Conservation (phyloP, 2,329 filamentous ascomycete genomes). For the Arthrobotrys pseudoclavata region DNA sequence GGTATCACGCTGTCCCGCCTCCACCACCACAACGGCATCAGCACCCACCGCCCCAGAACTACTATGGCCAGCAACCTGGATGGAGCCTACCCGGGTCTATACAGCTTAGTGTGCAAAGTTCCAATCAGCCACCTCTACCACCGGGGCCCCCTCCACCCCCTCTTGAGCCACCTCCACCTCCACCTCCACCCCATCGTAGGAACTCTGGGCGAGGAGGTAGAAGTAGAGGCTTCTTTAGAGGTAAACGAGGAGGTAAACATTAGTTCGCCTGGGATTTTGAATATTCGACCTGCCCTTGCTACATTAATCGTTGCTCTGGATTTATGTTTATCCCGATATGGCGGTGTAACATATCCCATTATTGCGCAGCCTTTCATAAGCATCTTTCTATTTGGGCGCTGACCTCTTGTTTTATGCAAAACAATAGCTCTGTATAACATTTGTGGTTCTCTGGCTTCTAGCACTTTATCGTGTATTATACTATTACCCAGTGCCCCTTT, state of each 20-base stretch:
- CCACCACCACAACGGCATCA: conserved; percentile 12
- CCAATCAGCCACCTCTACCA: conserved; percentile 47
- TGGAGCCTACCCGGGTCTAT: conserved; percentile 56
- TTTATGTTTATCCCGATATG: background rate
- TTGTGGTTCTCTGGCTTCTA: conserved; percentile 10
- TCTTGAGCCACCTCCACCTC: conserved; percentile 13
- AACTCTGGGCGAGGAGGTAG: conserved; percentile 33
- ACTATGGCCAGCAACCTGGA: conserved; percentile 19
- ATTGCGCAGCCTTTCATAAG: background rate
- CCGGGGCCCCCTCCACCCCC: conserved; percentile 36
- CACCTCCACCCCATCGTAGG: conserved; percentile 24
- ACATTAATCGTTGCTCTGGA: background rate
- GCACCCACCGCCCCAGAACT: background rate
- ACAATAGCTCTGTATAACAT: conserved; percentile 13
- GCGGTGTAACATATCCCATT: background rate
- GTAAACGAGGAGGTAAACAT: conserved; percentile 23
- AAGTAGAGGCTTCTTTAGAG: conserved; percentile 13
- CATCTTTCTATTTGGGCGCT: background rate
- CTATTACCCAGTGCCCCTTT: background rate
- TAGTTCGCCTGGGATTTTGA: background rate
- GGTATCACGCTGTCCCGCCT: conserved; percentile 47
- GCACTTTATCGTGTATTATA: conserved; percentile 1
- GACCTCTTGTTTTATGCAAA: background rate
- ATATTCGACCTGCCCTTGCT: background rate
- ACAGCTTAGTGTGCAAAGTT: conserved; percentile 39